Base-by-base conservation (phyloP, 352 stramenopile species). In the Peronospora destructor region DNA sequence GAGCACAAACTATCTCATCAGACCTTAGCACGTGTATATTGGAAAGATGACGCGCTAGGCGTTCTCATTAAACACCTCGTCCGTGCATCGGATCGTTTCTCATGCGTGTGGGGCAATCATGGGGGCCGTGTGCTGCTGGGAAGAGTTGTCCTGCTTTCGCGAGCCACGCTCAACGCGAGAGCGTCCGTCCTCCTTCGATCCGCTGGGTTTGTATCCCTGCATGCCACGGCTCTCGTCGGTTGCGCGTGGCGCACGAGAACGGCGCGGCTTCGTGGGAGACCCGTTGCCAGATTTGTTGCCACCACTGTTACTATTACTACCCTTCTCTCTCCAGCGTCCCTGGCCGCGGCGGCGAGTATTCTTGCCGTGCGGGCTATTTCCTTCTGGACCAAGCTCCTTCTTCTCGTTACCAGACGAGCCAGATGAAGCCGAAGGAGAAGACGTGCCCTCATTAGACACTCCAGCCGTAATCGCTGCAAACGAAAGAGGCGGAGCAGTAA, bases 391-490 rank as follows among this genome's bases (percentile, higher is more conserved):
- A 42, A 25, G 11, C 19, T 48, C 42, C 32, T 68, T 67, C 39
- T 65, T 61, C 14, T 75, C 54, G 3, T 57, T 33, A 3, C 38
- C 41, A 40, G 56, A 65, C 28, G 56, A 60, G 7, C 37, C 49
- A 1, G 39, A 59, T n/a, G 63, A 68, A 36, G 59, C 38, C 4
- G 58, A 66, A 6, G 49, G 46, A 23, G 59, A 65, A 7, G 42
- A 50, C n/a, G 54, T 55, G n/a, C 46, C 49, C 9, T 64, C 59
- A 33, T 30, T 47, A 7, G 56, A 38, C 7, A 55, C 53, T n/a
- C 51, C 53, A 1, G 61, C 53, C 26, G 71, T 44, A 35, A 73
- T 66, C 0, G 64, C 61, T 29, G 75, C 70, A 53, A 84, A 84
- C 23, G 70, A 81, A 26, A 78, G 76, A 2, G 72, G 72, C 7